Conservation (phyloP, 306 rosid species). For the Lathyrus aphaca region DNA sequence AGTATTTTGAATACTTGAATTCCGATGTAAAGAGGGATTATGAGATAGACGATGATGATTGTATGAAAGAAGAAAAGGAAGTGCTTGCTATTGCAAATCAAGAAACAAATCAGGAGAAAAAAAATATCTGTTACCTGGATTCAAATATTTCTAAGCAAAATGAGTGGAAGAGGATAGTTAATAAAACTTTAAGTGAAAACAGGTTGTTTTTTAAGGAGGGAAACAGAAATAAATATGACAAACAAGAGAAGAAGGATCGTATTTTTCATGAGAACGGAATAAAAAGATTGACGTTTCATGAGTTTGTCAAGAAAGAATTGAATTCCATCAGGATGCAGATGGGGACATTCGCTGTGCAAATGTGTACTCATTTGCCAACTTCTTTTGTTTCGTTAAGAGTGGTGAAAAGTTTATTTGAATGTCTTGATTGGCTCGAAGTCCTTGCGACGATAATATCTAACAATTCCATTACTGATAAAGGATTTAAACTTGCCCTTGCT, state of each 20-base stretch:
- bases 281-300: slow-evolving; percentile 28
- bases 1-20: slow-evolving; percentile 35
- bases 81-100: slow-evolving; percentile 25
- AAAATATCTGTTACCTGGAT: slow-evolving; percentile 21
- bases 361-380: slow-evolving; percentile 56
- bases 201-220: slow-evolving; percentile 33
- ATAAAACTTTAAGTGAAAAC: slow-evolving; percentile 44
- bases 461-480: slow-evolving; percentile 39
- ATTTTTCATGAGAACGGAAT: slow-evolving; percentile 16
- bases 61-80: slow-evolving; percentile 40
- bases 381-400: slow-evolving; percentile 38
- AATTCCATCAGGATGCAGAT: slow-evolving; percentile 29
- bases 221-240: slow-evolving; percentile 35
- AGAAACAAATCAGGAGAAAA: slow-evolving; percentile 29
- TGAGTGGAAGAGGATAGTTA: slow-evolving; percentile 40
- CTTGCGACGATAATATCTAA: slow-evolving; percentile 28
- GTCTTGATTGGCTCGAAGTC: slow-evolving; percentile 41
- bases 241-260: slow-evolving; percentile 36
- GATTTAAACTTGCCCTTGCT: slow-evolving; percentile 32
- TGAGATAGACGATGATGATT: slow-evolving; percentile 26
- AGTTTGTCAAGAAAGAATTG: slow-evolving; percentile 40
- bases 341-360: slow-evolving; percentile 42
- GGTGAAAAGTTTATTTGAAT: slow-evolving; percentile 43
- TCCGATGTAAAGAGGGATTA: slow-evolving; percentile 33
- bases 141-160: slow-evolving; percentile 35